phyloP scores from a whole-genome alignment of 2,329 filamentous ascomycete genomes.

The Dactylonectria macrodidyma region DNA sequence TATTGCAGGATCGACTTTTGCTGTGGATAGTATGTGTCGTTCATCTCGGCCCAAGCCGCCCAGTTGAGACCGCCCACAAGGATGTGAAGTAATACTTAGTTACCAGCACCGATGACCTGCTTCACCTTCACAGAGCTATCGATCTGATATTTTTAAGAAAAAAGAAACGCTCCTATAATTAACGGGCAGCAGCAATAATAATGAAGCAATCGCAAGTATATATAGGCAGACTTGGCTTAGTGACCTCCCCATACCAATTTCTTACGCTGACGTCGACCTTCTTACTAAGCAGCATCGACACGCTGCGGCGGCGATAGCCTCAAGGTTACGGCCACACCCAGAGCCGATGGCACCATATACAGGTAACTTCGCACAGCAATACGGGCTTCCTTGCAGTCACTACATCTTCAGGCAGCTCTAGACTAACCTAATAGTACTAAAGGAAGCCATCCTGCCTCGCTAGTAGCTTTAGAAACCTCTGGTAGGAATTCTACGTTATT shows the following conservation, averaged over 20 bases:
- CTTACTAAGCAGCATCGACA: neutral
- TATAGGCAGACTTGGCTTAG: neutral
- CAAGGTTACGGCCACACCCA: neutral
- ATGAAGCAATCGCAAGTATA: neutral
- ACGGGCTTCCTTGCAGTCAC: neutral
- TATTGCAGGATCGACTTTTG: too few species aligned
- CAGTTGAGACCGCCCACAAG: too few species aligned
- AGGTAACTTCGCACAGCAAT: neutral
- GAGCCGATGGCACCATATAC: neutral
- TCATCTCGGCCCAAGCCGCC: too few species aligned
- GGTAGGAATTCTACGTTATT: neutral
- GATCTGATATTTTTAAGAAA: too few species aligned
- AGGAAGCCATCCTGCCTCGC: neutral
- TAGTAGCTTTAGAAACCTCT: neutral
- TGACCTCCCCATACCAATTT: neutral
- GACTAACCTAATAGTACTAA: neutral
- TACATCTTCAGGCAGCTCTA: neutral
- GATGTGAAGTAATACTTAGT: too few species aligned
- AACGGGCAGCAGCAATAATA: neutral
- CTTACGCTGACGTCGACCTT: neutral
- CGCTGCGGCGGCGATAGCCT: neutral
- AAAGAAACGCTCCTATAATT: neutral
- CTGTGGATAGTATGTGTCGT: too few species aligned
- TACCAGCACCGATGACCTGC: too few species aligned
- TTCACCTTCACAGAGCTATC: too few species aligned